phyloP scores from a whole-genome alignment of 1,284 basidiomycete genomes.

The Pseudozyma pruni region DNA sequence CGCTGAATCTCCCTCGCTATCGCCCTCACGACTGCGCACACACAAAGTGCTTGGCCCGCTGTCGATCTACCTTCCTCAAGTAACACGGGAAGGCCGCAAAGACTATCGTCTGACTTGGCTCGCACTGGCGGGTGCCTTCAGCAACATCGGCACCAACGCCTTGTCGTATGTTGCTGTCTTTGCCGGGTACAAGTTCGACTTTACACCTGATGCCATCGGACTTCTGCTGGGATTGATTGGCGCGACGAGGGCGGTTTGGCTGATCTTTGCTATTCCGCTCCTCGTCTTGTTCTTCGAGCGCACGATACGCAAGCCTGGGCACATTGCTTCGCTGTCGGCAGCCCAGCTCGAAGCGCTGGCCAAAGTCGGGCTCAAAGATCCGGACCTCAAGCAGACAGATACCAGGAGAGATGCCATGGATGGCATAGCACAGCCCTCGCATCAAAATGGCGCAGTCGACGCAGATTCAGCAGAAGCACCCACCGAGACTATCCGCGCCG shows the following conservation, averaged over 20 bases:
- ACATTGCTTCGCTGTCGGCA: slow-evolving; percentile 18
- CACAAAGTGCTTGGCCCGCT: slow-evolving; percentile 34
- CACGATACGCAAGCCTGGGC: slow-evolving; percentile 21
- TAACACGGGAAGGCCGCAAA: slow-evolving; percentile 23
- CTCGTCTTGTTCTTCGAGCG: slow-evolving; percentile 37
- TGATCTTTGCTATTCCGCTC: slow-evolving; percentile 41
- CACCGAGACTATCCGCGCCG: slow-evolving; percentile 13
- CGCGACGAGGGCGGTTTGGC: slow-evolving; percentile 32
- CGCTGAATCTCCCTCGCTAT: neutral
- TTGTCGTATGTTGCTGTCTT: slow-evolving; percentile 40
- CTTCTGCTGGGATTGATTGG: slow-evolving; percentile 38
- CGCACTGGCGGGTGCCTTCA: slow-evolving; percentile 33
- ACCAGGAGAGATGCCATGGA: slow-evolving; percentile 5
- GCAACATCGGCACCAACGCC: slow-evolving; percentile 40
- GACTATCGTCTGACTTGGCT: slow-evolving; percentile 46
- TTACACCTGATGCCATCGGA: slow-evolving; percentile 43
- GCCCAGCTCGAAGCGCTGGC: slow-evolving; percentile 28
- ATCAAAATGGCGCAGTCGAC: neutral
- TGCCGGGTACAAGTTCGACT: slow-evolving; percentile 46
- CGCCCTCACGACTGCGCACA: slow-evolving; percentile 14
- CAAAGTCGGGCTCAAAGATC: slow-evolving; percentile 40
- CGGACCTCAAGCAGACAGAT: slow-evolving; percentile 15
- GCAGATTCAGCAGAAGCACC: neutral
- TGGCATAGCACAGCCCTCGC: slow-evolving; percentile 3
- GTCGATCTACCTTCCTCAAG: slow-evolving; percentile 38